Base-by-base conservation (phyloP, 1,139 yeast species). In the Saccharomyces pastorianus region DNA sequence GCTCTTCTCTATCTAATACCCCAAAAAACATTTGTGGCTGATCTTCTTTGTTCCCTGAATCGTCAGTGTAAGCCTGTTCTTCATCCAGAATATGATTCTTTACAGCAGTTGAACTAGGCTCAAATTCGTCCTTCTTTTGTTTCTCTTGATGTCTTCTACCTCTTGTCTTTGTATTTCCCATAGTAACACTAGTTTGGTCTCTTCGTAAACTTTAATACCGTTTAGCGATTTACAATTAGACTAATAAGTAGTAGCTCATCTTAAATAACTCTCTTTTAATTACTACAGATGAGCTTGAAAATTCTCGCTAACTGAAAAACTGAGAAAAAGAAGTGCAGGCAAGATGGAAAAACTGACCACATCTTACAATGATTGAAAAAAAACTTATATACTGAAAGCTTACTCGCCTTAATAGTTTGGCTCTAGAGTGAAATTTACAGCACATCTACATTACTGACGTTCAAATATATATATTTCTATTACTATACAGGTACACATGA, bases 1-100 rank as follows among this genome's bases (percentile, higher is more conserved):
- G 72, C 70, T 93, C 97, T 49, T 81, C 79, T 8, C 90, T 73
- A 68, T 89, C 96, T 13, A 93, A 86, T 44, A 91, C 77, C 25
- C 98, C 98, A 70, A 84, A 91, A 67, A 91, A 93, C 46, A 84
- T 75, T 46, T 78, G 73, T 59, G 73, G 73, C 23, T 59, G 55
- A 8, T 54, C 27, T 11, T 32, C 48, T n/a, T 44, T 41, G 28
- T 9, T 34, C 1, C 20, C 48, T 8, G 44, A 9, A 9, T 38
- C 44, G 13, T 50, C 34, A 32, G 29, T 41, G 32, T 51, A 49
- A 17, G 52, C 23, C n/a, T 44, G 47, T 4, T 47, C 51, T 9
- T 47, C 46, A 20, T 50, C 38, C 23, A 48, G 55, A 6, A 49
- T 47, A 3, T 54, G 51, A 53, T 51, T 34, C 44, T 32, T 42